Base-by-base conservation (phyloP, 106 monocot genomes). In the Apostasia shenzhenica region DNA sequence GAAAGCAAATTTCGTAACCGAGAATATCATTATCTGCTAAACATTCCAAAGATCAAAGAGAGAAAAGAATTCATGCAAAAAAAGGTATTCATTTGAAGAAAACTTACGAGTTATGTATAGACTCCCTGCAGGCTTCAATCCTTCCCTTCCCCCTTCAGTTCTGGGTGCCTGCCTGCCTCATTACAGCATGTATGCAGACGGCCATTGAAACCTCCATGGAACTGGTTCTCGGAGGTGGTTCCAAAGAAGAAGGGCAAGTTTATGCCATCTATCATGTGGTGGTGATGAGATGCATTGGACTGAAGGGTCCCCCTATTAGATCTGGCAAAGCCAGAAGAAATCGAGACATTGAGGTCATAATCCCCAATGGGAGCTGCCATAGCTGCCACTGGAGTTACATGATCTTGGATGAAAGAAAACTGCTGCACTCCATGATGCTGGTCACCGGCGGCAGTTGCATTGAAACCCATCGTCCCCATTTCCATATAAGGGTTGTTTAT, bases 241-340 rank as follows among this genome's bases (percentile, higher is more conserved):
- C 77, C 70, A 57, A 93, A 81, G 79, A 87, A 83, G 77, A 90
- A 92, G 66, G 89, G 79, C 14, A 85, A 60, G 73, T 85, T 93
- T 2, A 87, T 69, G 39, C 87, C 79, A 54, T 93, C 97, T 40
- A 82, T 59, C 2, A 78, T 67, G 59, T 85, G 79, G 61, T 81
- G 81, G 59, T 83, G 80, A 60, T 83, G 53, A 73, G 83, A 62
- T 60, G 89, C 85, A 93, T 99, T 99, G 97, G 97, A 99, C 97
- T 99, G 97, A 99, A 99, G 97, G 97, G 97, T 93, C 97, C 97
- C 97, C 97, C 97, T 88, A 68, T 87, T 84, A 77, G 89, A 80
- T 78, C 95, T 89, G 57, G 85, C 79, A 76, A 87, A 67, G 57
- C 79, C 80, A 51, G 95, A 82, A 55, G 95, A 89, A 59, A 92